Evolutionary conservation across 805 yeast genomes (phyloP).

Genomic region (Ogataea trehalophila): DNA sequence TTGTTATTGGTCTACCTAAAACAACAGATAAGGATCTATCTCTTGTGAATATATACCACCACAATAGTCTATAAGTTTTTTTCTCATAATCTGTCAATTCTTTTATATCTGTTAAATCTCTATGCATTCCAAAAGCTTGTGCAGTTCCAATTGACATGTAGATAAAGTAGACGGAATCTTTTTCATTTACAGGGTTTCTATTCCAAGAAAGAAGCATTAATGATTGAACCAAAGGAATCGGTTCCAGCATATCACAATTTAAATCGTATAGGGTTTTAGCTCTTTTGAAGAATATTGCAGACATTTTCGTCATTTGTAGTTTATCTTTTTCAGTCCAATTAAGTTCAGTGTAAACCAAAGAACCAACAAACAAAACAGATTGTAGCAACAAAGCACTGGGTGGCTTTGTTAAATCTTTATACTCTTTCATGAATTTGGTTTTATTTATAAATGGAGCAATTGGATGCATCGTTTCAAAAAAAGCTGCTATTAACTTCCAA

Average conservation of each 20-base stretch:
- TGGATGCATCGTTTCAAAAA: conserved; percentile 62
- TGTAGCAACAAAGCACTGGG: conserved; percentile 59
- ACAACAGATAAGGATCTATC: conserved; percentile 34
- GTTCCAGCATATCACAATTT: conserved; percentile 60
- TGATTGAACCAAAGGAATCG: conserved; percentile 53
- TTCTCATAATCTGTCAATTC: conserved; percentile 16
- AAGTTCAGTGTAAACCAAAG: conserved; percentile 52
- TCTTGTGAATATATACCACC: conserved; percentile 15
- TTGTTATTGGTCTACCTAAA: conserved; percentile 65
- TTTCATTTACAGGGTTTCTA: conserved; percentile 63
- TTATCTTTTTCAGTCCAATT: conserved; percentile 45
- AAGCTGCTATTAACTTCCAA: conserved; percentile 54
- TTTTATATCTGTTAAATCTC: conserved; percentile 28
- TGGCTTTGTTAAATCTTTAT: conserved; percentile 51
- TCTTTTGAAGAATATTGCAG: conserved; percentile 28
- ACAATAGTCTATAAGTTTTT: conserved; percentile 12
- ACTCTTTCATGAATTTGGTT: conserved; percentile 52
- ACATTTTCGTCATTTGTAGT: conserved; percentile 39
- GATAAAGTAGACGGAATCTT: conserved; percentile 67
- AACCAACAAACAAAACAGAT: conserved; percentile 60
- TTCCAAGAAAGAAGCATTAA: conserved; percentile 62
- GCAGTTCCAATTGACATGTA: conserved; percentile 64
- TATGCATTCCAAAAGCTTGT: conserved; percentile 70
- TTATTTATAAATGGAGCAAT: conserved; percentile 62
- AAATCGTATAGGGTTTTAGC: conserved; percentile 63